These are phyloP conservation scores for Clonostachys rosea DNA, from an alignment of 2,329 filamentous ascomycete species.

Conservation along the genomic window DNA sequence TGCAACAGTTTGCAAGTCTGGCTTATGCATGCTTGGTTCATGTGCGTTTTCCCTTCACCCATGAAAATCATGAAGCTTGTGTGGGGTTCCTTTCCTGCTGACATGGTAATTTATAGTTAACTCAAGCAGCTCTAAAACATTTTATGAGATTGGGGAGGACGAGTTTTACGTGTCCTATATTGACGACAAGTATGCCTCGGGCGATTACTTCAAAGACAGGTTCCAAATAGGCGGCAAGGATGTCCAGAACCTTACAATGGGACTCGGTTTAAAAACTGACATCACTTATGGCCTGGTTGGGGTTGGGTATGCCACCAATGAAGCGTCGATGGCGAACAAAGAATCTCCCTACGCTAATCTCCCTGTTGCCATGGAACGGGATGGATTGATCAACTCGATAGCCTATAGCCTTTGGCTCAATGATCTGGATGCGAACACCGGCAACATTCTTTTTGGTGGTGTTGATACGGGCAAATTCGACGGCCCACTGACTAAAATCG, in stretches of 20 bases:
- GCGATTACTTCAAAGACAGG: constrained; percentile 54
- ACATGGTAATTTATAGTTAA: constrained; percentile 30
- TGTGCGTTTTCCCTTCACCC: constrained; percentile 29
- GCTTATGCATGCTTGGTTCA: constrained; percentile 32
- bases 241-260: constrained; percentile 54
- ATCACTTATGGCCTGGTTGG: constrained; percentile 55
- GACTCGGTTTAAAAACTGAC: constrained; percentile 47
- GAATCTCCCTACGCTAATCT: constrained; percentile 48
- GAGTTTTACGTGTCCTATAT: constrained; percentile 58
- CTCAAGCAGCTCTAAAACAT: constrained; percentile 38
- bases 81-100: too few species aligned
- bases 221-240: constrained; percentile 48
- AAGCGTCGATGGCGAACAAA: constrained; percentile 30
- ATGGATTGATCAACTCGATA: constrained; percentile 59
- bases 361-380: constrained; percentile 57
- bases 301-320: constrained; percentile 53
- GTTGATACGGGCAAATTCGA: constrained; percentile 71
- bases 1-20: constrained; percentile 29
- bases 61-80: too few species aligned
- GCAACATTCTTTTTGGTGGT: constrained; percentile 75
- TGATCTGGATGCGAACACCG: constrained; percentile 54
- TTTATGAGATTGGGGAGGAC: constrained; percentile 29
- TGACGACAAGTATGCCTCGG: constrained; percentile 49
- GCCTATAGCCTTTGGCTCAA: constrained; percentile 71
- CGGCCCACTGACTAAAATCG: constrained; percentile 57